phyloP scores from a whole-genome alignment of 805 yeast species.

The Yarrowia sp. region DNA sequence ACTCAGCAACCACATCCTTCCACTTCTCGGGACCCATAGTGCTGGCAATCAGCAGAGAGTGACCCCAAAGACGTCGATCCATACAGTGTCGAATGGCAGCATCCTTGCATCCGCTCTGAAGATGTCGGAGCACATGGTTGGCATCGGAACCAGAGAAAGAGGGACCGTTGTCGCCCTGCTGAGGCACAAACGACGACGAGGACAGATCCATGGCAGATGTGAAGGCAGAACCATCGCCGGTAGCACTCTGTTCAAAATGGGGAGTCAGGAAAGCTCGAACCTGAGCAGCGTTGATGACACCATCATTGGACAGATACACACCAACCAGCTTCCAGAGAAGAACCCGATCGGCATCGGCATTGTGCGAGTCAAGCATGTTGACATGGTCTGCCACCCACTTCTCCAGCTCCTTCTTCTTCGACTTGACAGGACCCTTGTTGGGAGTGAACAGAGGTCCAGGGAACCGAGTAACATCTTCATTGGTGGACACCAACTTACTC shows the following conservation, averaged over 20 bases:
- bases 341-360: conserved; percentile 29
- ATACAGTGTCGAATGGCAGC: conserved; percentile 64
- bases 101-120: conserved; percentile 62
- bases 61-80: conserved; percentile 65
- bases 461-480: conserved; percentile 41
- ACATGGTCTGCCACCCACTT: conserved; percentile 56
- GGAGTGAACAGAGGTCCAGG: conserved; percentile 65
- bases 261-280: conserved; percentile 33
- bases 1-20: conserved; percentile 55
- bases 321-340: conserved; percentile 39
- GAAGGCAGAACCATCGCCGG: conserved; percentile 25
- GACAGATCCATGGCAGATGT: conserved; percentile 30
- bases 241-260: conserved; percentile 25
- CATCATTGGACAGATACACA: conserved; percentile 38
- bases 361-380: conserved; percentile 31
- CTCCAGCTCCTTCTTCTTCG: conserved; percentile 63
- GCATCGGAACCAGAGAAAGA: not conserved
- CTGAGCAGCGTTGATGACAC: conserved; percentile 35
- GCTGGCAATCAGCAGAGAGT: conserved; percentile 69
- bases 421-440: conserved; percentile 40
- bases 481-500: conserved; percentile 34
- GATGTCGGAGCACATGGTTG: conserved; percentile 32
- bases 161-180: conserved; percentile 27
- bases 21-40: conserved; percentile 61
- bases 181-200: conserved; percentile 25